phyloP scores from a whole-genome alignment of 441 rosid species.

The Populus hybrid region DNA sequence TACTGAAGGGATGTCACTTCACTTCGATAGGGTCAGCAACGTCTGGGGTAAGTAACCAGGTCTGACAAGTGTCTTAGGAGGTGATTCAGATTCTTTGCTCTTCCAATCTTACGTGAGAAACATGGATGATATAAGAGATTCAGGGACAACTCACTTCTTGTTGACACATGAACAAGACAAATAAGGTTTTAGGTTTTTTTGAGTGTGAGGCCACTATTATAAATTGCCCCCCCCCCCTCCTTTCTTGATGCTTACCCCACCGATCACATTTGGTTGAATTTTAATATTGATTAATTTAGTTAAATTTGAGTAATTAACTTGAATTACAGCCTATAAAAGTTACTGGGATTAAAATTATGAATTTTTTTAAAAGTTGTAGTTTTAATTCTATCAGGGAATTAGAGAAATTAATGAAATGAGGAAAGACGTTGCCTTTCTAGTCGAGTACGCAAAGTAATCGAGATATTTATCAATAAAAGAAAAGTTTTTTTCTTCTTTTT shows the following conservation, averaged over 20 bases:
- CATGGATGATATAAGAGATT: not conserved
- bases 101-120: constrained; percentile 9
- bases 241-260: too few relatives aligned
- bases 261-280: too few relatives aligned
- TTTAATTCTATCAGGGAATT: too few relatives aligned
- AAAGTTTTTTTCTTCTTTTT: too few relatives aligned
- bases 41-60: constrained; percentile 35
- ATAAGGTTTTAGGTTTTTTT: not conserved
- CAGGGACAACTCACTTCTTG: not conserved
- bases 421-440: not conserved
- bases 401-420: not conserved
- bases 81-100: constrained; percentile 13
- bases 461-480: too few relatives aligned
- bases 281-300: too few relatives aligned
- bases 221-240: too few relatives aligned
- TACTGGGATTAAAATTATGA: too few relatives aligned
- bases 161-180: not conserved
- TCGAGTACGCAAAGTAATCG: not conserved
- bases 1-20: not conserved
- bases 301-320: too few relatives aligned
- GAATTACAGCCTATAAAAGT: too few relatives aligned
- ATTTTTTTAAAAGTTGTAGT: not conserved
- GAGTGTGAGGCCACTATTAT: not conserved
- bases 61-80: constrained; percentile 20
- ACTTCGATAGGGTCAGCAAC: constrained; percentile 15